Conservation (phyloP, 768 basidiomycete genomes). For the Ephemerocybe angulata region DNA sequence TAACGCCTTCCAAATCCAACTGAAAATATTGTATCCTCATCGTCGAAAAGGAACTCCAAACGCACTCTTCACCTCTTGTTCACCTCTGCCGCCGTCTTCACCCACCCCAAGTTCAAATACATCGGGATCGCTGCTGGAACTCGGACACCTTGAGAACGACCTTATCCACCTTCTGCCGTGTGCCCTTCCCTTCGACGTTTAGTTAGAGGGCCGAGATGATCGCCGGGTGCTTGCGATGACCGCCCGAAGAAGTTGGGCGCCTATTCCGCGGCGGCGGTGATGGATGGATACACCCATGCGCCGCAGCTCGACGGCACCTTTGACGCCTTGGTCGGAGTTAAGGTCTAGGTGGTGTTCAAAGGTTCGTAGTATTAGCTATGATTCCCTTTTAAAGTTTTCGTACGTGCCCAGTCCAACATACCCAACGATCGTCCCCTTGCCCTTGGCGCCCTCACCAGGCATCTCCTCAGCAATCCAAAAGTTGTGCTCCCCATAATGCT, state of each 20-base stretch:
- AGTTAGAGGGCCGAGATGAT: no score
- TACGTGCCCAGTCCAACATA: not conserved
- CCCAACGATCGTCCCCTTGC: not conserved
- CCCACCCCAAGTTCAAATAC: no score
- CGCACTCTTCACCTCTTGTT: no score
- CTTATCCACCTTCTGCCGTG: no score
- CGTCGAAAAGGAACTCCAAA: no score
- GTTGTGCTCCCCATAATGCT: not conserved
- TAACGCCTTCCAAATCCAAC: no score
- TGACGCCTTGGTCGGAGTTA: not conserved
- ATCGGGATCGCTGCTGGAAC: no score
- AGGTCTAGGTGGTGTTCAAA: not conserved
- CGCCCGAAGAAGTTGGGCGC: constrained; percentile 16
- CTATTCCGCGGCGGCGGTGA: not conserved
- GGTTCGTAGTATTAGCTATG: not conserved
- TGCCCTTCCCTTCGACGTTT: no score
- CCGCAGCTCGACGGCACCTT: not conserved
- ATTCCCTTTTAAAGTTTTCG: not conserved
- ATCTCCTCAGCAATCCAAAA: not conserved
- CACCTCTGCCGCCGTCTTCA: no score
- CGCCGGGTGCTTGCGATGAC: constrained; percentile 13
- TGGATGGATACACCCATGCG: not conserved
- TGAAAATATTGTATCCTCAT: no score
- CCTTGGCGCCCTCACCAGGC: not conserved
- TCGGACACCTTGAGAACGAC: no score